A percentile compares a stretch with the other conserved stretches of the same genome.
These are phyloP conservation scores for Lindgomyces ingoldianus DNA, from an alignment of 495 filamentous ascomycete species.

Conservation along the genomic window DNA sequence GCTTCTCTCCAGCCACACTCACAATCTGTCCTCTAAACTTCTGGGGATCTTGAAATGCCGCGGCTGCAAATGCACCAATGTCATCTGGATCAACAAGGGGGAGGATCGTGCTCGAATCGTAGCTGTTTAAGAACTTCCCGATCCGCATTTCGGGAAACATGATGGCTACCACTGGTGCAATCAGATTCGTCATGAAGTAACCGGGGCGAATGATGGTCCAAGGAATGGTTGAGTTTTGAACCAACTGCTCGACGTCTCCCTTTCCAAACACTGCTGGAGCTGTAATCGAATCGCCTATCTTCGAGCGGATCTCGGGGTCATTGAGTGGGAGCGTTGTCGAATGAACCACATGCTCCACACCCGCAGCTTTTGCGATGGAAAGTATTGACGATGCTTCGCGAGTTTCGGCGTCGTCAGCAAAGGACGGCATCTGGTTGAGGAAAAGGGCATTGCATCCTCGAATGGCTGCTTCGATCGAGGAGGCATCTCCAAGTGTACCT, in stretches of 20 bases:
- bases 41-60: slow-evolving; percentile 48
- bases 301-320: slow-evolving; percentile 35
- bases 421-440: slow-evolving; percentile 50
- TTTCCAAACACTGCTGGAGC: slow-evolving; percentile 45
- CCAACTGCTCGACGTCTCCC: slow-evolving; percentile 42
- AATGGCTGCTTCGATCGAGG: slow-evolving; percentile 44
- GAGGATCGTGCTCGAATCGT: slow-evolving; percentile 41
- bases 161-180: slow-evolving; percentile 40
- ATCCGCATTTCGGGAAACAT: slow-evolving; percentile 47
- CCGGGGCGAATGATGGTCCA: slow-evolving; percentile 52
- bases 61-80: slow-evolving; percentile 51
- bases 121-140: slow-evolving; percentile 44
- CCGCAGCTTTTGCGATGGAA: slow-evolving; percentile 46
- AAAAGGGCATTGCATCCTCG: slow-evolving; percentile 51
- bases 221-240: slow-evolving; percentile 23
- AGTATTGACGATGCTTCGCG: slow-evolving; percentile 48
- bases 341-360: slow-evolving; percentile 49
- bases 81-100: slow-evolving; percentile 52
- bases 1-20: slow-evolving; percentile 46
- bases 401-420: slow-evolving; percentile 42
- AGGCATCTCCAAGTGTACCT: slow-evolving; percentile 49
- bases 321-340: slow-evolving; percentile 42
- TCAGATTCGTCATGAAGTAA: slow-evolving; percentile 56
- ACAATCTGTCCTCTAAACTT: slow-evolving; percentile 47
- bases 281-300: slow-evolving; percentile 33